Conservation (phyloP, 75 land plant genomes). For the Adiantum capillusveneris region DNA sequence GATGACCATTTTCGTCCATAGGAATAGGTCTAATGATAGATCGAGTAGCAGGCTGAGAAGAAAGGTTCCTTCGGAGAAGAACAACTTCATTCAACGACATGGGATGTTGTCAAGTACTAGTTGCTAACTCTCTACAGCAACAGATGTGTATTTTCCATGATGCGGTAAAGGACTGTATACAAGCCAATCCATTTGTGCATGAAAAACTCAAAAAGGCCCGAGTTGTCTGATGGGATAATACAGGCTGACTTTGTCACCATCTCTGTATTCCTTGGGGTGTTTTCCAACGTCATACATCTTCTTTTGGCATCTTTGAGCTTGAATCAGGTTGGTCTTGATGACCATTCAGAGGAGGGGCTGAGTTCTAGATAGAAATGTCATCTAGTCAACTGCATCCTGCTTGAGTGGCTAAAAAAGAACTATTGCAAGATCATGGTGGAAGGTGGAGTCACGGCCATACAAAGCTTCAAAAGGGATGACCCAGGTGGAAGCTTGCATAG, state of each 20-base stretch:
- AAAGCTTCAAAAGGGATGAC: neutral
- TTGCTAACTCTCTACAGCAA: neutral
- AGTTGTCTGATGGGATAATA: neutral
- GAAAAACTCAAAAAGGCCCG: neutral
- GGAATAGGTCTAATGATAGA: neutral
- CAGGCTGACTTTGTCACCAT: neutral
- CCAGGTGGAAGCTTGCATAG: neutral
- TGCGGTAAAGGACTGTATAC: neutral
- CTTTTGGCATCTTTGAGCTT: neutral
- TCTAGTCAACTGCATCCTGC: neutral
- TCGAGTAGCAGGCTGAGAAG: neutral
- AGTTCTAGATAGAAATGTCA: neutral
- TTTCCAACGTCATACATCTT: neutral
- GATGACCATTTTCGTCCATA: neutral
- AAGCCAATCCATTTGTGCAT: slow-evolving; percentile 2
- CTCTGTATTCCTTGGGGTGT: neutral
- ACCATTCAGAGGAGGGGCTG: neutral
- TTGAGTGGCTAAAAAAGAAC: neutral
- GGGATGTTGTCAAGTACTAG: neutral
- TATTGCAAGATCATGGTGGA: neutral
- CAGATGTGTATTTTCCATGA: neutral
- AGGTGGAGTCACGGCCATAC: neutral
- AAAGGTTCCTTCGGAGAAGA: neutral
- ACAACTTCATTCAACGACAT: neutral
- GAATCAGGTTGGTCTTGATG: neutral